Base-by-base conservation (phyloP, 2,329 filamentous ascomycete genomes). In the Raffaelea deltoideospora region DNA sequence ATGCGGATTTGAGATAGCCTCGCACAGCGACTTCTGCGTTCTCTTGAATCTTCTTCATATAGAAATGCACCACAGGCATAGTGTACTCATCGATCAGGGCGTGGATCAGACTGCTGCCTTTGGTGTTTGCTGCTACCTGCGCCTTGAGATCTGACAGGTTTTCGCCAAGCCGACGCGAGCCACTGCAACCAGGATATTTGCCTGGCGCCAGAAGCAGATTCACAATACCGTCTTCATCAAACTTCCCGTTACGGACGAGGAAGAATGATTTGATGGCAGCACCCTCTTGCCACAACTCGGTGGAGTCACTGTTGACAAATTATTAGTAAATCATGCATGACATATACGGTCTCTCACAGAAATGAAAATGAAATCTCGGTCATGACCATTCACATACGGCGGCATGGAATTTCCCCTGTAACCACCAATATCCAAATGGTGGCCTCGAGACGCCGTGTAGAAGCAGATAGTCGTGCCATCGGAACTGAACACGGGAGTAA, bases 121-220 rank as follows among this genome's bases (percentile, higher is more conserved):
- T 86, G 47, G 83, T 76, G 48, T 92, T 92, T 13, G 83, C 82
- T 0, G 85, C 82, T 8, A 90, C 77, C 51, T 90, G 83, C 0
- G 85, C 85, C 53, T 87, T 86, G 23, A 93, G 64, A 50, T 92
- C 85, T 31, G 84, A 86, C 43, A 92, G 64, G 50, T 92, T 92
- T 52, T 93, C 85, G 11, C 70, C 73, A 1, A 90, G 62, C 49
- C 81, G 84, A 24, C 84, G 64, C 0, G 84, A 86, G 1, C 82
- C 83, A 35, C 72, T 77, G 56, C 82, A 90, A 1, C 79, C 83
- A 0, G 76, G 72, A 44, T 81, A 74, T 46, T 79, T 64, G 0
- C 79, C 79, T 0, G 85, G 84, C 42, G 86, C 79, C 14, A 76
- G 72, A 5, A 92, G 61, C 0, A 84, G 58, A 43, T 85, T 69